Evolutionary conservation across 306 rosid species (phyloP), one percentile per base, ranked within the genome.

Genomic region (Comarum palustre): DNA sequence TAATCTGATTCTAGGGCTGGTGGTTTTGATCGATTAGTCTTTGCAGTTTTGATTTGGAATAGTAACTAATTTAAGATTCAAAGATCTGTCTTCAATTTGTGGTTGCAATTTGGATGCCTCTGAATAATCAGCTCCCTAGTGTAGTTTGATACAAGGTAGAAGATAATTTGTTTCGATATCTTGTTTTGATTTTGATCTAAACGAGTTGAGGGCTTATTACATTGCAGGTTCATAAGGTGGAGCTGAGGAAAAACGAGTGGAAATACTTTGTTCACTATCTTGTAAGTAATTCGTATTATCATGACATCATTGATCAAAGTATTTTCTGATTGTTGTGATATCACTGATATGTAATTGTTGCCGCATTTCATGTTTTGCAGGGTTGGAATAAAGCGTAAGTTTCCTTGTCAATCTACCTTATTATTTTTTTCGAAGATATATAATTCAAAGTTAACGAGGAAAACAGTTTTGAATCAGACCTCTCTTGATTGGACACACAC

Each of bases 221-320:
- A 69, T 50, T 7, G 22, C 75, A 94, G 97, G 93, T 94, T 65
- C 95, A 88, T 77, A 91, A 79, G 61, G 86, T 90, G 24, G 99
- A 94, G 85, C 84, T 81, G 52, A 81, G 89, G 82, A 85, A 94
- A 68, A 88, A 87, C 14, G 93, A 89, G 68, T 89, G 97, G 96
- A 94, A 70, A 82, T 94, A 88, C 88, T 91, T 86, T 78, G 96
- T 94, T 72, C 99, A 94, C 86, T 94, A 94, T 77, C 93, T 91
- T 50, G 99, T 94, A 54, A 57, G 25, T 39, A 47, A 14, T 4
- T 50, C 45, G 2, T 51, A 29, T 13, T 66, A 12, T 27, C 4
- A 36, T 60, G 31, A 14, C 45, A n/a, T 22, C 10, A 10, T 22
- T 42, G 34, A 48, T 57, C 43, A 36, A 61, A 78, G 59, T 25